Percentiles rank a stretch among this genome's conserved stretches.
phyloP scores from a whole-genome alignment of 192 early-diverging fungal species.

The Piromyces finnis region DNA sequence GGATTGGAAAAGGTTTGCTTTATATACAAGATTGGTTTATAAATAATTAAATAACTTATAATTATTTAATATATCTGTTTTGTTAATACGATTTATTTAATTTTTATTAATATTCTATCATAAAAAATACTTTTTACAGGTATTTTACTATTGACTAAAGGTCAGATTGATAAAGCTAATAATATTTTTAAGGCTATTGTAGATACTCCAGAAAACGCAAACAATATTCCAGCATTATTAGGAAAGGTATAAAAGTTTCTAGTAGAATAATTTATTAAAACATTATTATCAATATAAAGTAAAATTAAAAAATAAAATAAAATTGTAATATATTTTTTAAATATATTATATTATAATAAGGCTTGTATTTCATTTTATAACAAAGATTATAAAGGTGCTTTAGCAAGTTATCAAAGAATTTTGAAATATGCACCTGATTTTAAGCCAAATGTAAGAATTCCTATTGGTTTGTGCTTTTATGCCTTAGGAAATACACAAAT shows the following conservation, averaged over 20 bases:
- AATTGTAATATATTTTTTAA: too few relatives aligned
- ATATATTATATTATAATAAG: neutral
- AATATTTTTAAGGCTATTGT: conserved; percentile 26
- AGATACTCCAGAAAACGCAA: conserved; percentile 5
- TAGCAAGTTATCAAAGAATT: conserved; percentile 59
- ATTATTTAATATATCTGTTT: too few relatives aligned
- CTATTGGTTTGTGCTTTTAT: conserved; percentile 75
- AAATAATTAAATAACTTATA: too few relatives aligned
- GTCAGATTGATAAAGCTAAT: conserved; percentile 33
- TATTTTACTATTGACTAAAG: conserved; percentile 26
- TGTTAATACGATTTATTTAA: too few relatives aligned
- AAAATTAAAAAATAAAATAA: too few relatives aligned
- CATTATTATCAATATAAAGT: too few relatives aligned
- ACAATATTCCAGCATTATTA: conserved; percentile 27
- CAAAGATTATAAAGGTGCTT: conserved; percentile 46
- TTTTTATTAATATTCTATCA: too few relatives aligned
- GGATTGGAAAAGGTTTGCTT: conserved; percentile 46
- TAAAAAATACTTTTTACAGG: too few relatives aligned
- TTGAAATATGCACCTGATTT: conserved; percentile 35
- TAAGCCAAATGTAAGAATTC: conserved; percentile 53
- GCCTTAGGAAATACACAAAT: conserved; percentile 44
- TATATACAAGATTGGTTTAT: too few relatives aligned
- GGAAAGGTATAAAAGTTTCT: conserved; percentile 31
- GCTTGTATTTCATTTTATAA: conserved; percentile 39
- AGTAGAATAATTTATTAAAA: too few relatives aligned